A percentile compares a stretch with the other conserved stretches of the same genome.
These are phyloP conservation scores for Thraustochytrium sp. DNA, from an alignment of 352 stramenopile genomes.

Conservation along the genomic window DNA sequence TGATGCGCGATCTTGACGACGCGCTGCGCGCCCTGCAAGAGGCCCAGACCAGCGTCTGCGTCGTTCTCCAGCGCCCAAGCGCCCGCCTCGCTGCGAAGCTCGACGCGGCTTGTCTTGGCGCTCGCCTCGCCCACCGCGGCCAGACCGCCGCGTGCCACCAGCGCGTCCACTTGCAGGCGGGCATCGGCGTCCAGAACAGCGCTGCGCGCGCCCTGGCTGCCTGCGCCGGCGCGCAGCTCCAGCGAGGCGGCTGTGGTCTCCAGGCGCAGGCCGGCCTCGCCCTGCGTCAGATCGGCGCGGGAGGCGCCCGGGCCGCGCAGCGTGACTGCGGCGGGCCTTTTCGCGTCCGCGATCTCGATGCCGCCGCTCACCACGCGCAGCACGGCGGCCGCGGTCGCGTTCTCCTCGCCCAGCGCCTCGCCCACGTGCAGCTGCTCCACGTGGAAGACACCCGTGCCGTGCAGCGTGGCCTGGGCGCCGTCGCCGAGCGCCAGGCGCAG, in stretches of 20 bases:
- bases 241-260: neutral
- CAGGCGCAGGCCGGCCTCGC: neutral
- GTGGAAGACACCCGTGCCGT: neutral
- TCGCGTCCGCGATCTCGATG: neutral
- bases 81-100: neutral
- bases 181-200: neutral
- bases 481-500: neutral
- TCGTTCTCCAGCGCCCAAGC: neutral
- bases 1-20: neutral
- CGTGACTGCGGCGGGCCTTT: neutral
- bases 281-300: neutral
- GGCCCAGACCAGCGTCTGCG: neutral
- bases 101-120: neutral
- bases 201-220: neutral
- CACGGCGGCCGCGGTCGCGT: neutral
- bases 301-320: neutral
- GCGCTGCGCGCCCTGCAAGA: neutral
- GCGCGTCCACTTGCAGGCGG: neutral
- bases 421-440: neutral
- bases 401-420: neutral
- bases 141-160: neutral
- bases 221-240: neutral
- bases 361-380: neutral
- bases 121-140: neutral
- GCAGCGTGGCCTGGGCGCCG: neutral